Evolutionary conservation across 2,329 filamentous ascomycete species (phyloP).

Genomic region (Teratosphaeria gauchensis): DNA sequence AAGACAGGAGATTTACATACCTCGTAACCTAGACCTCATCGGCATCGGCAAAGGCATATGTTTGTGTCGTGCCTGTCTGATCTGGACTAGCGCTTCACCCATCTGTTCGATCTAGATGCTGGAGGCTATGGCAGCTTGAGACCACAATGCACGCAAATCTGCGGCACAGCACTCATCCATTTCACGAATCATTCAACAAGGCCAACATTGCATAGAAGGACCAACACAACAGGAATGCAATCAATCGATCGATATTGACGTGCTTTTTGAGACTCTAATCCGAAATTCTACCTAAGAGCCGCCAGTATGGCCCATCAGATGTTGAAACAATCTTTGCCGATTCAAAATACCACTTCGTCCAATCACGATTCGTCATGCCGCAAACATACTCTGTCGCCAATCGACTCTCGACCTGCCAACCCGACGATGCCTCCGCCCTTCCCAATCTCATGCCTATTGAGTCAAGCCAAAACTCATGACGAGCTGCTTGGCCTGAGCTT

Average conservation of each 20-base stretch:
- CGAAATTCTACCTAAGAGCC: no score
- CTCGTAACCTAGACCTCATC: neutral
- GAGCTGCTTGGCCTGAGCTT: neutral
- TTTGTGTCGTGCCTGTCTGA: neutral
- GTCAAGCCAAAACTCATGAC: neutral
- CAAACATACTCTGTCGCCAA: neutral
- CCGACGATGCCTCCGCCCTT: neutral
- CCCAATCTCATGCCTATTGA: neutral
- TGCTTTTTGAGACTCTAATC: no score
- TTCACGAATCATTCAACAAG: neutral
- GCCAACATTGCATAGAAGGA: no score
- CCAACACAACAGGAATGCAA: no score
- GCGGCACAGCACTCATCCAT: neutral
- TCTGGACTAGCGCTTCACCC: neutral
- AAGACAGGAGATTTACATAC: neutral
- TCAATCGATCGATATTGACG: no score
- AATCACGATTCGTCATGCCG: neutral
- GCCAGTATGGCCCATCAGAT: no score
- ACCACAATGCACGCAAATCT: no score
- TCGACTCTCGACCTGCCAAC: neutral
- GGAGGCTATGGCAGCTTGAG: neutral
- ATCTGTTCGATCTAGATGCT: neutral
- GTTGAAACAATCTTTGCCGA: neutral
- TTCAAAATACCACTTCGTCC: neutral
- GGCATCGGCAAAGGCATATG: neutral